Conservation (phyloP, 805 yeast species). For the Kluyveromyces lactis region DNA sequence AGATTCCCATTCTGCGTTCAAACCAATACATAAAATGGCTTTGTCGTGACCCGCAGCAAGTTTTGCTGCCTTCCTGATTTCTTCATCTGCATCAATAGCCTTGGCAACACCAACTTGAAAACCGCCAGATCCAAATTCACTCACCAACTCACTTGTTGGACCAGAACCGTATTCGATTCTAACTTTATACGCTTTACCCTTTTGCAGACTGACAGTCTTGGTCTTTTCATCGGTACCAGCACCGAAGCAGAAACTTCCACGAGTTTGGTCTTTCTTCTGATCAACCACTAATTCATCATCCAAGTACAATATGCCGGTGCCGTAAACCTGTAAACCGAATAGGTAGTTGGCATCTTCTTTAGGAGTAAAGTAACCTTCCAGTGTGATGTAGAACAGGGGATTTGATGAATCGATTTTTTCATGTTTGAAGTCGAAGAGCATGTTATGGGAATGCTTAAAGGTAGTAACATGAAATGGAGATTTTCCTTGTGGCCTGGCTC, state of each 20-base stretch:
- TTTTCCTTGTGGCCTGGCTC: conserved; percentile 5
- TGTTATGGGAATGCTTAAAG: conserved; percentile 12
- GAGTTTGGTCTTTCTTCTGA: conserved; percentile 43
- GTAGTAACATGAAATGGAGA: conserved; percentile 25
- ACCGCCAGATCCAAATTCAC: conserved; percentile 30
- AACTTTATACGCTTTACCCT: conserved; percentile 38
- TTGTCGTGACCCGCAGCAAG: conserved; percentile 44
- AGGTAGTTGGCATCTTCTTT: conserved; percentile 41
- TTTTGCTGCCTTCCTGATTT: conserved; percentile 36
- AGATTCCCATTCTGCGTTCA: conserved; percentile 50
- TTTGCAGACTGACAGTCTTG: conserved; percentile 31
- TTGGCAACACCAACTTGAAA: conserved; percentile 28
- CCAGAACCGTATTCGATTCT: conserved; percentile 46
- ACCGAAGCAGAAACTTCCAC: conserved; percentile 45
- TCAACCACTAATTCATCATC: conserved; percentile 48
- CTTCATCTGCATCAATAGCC: conserved; percentile 24
- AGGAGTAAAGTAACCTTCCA: conserved; percentile 38
- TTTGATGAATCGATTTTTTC: conserved; percentile 13
- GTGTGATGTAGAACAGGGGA: conserved; percentile 34
- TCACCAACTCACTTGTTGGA: conserved; percentile 28
- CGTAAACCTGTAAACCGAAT: conserved; percentile 44
- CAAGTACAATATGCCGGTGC: conserved; percentile 48
- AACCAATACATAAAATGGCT: conserved; percentile 44
- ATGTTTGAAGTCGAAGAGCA: conserved; percentile 26
- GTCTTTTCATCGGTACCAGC: conserved; percentile 47